Conservation (phyloP, 176 grass and related monocot species). For the Carex kokanica region DNA sequence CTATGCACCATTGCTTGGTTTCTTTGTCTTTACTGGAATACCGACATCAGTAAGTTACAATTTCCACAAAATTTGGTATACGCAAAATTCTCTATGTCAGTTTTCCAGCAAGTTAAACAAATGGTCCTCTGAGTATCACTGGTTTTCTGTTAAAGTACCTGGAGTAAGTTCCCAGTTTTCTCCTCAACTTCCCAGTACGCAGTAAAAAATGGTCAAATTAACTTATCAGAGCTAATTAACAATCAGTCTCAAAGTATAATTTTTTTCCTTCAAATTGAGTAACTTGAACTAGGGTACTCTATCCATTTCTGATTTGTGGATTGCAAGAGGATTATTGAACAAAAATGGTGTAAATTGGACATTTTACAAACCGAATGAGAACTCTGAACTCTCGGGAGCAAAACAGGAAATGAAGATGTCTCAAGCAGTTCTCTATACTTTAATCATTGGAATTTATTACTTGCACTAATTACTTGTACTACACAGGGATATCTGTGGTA, state of each 20-base stretch:
- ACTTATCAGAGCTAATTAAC: neutral
- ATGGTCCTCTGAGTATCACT: neutral
- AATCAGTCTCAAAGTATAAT: neutral
- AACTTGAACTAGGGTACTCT: neutral
- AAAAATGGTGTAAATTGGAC: neutral
- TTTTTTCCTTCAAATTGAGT: neutral
- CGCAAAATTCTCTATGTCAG: neutral
- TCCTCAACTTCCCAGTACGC: neutral
- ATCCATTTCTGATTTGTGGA: neutral
- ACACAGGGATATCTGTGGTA: slow-evolving; percentile 78
- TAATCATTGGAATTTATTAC: neutral
- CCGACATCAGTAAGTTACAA: slow-evolving; percentile 66
- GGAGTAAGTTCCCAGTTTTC: neutral
- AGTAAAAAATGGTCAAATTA: neutral
- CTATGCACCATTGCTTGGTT: slow-evolving; percentile 80
- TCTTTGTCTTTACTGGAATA: slow-evolving; percentile 92
- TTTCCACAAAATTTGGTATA: neutral
- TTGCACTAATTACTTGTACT: neutral
- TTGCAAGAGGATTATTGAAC: neutral
- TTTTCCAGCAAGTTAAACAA: neutral
- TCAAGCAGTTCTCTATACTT: neutral
- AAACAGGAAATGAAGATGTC: neutral
- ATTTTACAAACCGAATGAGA: neutral
- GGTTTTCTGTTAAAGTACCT: neutral
- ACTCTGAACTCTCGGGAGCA: neutral